Evolutionary conservation across 202 grass and related monocot genomes (phyloP).

Genomic region (Panicum virgatum): DNA sequence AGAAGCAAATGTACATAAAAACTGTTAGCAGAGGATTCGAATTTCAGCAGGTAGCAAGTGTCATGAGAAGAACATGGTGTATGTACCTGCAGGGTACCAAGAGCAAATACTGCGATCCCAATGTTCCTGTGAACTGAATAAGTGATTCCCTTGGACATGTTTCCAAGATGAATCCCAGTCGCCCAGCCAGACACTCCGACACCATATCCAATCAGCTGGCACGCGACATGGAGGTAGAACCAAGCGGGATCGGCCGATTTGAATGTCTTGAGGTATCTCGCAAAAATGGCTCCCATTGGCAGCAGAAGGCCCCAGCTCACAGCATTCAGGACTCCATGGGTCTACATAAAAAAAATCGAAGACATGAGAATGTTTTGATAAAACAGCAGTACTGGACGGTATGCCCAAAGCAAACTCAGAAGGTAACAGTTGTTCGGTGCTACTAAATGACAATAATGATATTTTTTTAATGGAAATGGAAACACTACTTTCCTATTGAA

Average conservation of each 20-base stretch:
- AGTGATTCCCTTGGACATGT: conserved; percentile 81
- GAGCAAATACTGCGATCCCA: conserved; percentile 73
- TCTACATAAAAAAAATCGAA: conserved; percentile 38
- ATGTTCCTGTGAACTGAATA: conserved; percentile 78
- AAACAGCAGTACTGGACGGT: background rate
- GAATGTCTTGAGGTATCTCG: conserved; percentile 91
- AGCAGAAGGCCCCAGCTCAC: conserved; percentile 92
- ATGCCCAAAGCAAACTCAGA: background rate
- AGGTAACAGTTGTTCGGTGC: background rate
- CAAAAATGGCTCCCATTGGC: conserved; percentile 72
- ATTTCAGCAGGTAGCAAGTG: background rate
- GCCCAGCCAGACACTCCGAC: conserved; percentile 91
- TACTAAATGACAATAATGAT: background rate
- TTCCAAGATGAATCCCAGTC: conserved; percentile 83
- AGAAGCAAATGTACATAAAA: background rate
- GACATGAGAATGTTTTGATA: conserved; percentile 12
- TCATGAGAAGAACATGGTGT: background rate
- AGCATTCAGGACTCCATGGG: conserved; percentile 84
- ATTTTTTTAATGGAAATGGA: background rate
- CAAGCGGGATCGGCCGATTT: conserved; percentile 82
- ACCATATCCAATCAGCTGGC: conserved; percentile 73
- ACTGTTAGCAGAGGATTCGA: background rate
- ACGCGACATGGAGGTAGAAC: conserved; percentile 92
- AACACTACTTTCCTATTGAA: background rate
- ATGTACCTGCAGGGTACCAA: conserved; percentile 79